Percentiles rank a stretch among this genome's conserved stretches.
Conservation (phyloP, 2,329 filamentous ascomycete species). For the Myriosclerotinia curreyana region DNA sequence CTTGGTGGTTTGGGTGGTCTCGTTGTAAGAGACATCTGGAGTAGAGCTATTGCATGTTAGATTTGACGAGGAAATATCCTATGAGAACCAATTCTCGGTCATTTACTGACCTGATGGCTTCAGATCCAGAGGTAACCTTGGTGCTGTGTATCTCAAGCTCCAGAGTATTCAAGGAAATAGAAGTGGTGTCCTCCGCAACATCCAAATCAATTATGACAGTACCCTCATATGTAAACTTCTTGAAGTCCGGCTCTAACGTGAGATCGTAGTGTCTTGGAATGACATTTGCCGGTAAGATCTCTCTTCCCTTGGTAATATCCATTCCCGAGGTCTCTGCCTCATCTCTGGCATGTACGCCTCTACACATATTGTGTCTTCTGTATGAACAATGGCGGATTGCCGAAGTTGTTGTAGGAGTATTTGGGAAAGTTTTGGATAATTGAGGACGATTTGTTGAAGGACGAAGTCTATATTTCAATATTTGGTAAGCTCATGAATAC, state of each 20-base stretch:
- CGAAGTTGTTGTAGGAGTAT: conserved; percentile 29
- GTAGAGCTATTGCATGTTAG: conserved; percentile 52
- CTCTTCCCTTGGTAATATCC: conserved; percentile 64
- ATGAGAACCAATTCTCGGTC: conserved; percentile 10
- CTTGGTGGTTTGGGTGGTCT: conserved; percentile 76
- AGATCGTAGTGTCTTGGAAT: conserved; percentile 90
- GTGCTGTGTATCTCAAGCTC: conserved; percentile 80
- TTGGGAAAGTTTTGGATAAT: conserved; percentile 26
- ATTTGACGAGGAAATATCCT: conserved; percentile 24
- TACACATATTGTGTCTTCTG: conserved; percentile 69
- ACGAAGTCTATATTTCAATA: conserved; percentile 27
- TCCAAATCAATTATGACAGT: conserved; percentile 83
- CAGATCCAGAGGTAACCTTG: conserved; percentile 61
- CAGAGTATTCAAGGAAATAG: conserved; percentile 82
- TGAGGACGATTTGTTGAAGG: conserved; percentile 30
- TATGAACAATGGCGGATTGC: conserved; percentile 65
- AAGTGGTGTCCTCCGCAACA: conserved; percentile 77
- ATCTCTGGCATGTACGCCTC: conserved; percentile 51
- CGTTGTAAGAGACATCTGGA: conserved; percentile 69
- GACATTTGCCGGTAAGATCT: conserved; percentile 88
- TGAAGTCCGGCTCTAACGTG: conserved; percentile 86
- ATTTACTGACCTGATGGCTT: conserved; percentile 45
- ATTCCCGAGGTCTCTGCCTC: conserved; percentile 55
- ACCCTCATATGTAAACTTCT: conserved; percentile 83
- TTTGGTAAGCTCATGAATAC: conserved; percentile 12